phyloP scores from a whole-genome alignment of 1,284 basidiomycete species.

The Ganoderma resinaceum region DNA sequence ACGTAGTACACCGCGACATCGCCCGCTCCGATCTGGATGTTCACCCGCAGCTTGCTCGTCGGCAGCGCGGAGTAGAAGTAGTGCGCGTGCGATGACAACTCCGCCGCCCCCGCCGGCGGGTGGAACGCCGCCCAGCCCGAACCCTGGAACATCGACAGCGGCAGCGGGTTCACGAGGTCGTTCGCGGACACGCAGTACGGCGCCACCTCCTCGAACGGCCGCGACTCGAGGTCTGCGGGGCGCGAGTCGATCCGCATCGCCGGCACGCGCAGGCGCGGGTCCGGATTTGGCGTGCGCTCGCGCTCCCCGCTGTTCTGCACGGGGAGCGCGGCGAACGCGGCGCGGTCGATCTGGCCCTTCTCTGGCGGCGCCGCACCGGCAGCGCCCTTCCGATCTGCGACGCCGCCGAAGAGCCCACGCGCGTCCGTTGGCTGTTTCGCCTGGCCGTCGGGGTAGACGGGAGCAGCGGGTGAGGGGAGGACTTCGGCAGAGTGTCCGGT shows the following conservation, averaged over 20 bases:
- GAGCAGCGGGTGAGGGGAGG: slow-evolving; percentile 51
- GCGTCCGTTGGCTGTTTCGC: slow-evolving; percentile 49
- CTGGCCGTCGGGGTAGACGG: slow-evolving; percentile 39
- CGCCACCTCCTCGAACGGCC: slow-evolving; percentile 81
- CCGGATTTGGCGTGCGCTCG: slow-evolving; percentile 32
- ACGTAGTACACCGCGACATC: slow-evolving; percentile 85
- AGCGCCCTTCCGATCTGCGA: slow-evolving; percentile 71
- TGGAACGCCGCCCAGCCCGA: slow-evolving; percentile 87
- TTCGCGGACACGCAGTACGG: slow-evolving; percentile 94
- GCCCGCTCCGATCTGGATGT: slow-evolving; percentile 75
- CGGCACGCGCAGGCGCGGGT: slow-evolving; percentile 65
- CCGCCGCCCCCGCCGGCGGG: slow-evolving; percentile 56
- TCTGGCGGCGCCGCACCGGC: slow-evolving; percentile 39
- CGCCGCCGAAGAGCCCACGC: slow-evolving; percentile 74
- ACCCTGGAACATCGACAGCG: slow-evolving; percentile 87
- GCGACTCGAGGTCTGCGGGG: slow-evolving; percentile 56
- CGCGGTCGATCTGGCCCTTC: slow-evolving; percentile 32
- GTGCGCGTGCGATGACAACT: slow-evolving; percentile 66
- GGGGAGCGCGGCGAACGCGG: slow-evolving; percentile 29
- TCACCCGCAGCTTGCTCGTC: slow-evolving; percentile 79
- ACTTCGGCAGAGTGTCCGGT: slow-evolving; percentile 71
- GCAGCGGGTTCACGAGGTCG: slow-evolving; percentile 93
- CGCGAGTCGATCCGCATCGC: slow-evolving; percentile 77
- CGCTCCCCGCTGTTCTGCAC: slow-evolving; percentile 27
- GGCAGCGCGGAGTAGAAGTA: slow-evolving; percentile 90